phyloP scores from a whole-genome alignment of 1,284 basidiomycete species.

The Boletus calvinii region DNA sequence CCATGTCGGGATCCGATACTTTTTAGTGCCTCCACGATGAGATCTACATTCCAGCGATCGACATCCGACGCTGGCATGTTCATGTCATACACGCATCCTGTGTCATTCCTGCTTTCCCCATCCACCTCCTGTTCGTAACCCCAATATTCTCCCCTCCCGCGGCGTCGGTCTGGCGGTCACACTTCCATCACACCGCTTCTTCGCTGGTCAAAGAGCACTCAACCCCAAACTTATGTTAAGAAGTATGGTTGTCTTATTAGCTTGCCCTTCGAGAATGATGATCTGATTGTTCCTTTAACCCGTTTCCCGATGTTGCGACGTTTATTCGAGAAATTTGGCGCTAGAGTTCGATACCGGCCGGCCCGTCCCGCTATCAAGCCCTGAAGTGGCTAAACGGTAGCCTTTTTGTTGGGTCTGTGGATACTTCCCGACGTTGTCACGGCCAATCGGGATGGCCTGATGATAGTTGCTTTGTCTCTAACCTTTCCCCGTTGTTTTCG shows the following conservation, averaged over 20 bases:
- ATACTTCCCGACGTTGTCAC: conserved; percentile 13
- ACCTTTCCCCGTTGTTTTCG: conserved; percentile 29
- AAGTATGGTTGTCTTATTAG: conserved; percentile 24
- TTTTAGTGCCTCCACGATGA: conserved; percentile 2
- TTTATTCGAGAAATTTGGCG: conserved; percentile 3
- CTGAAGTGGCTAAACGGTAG: conserved; percentile 21
- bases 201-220: conserved; percentile 26
- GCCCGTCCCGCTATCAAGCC: conserved; percentile 5
- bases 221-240: conserved; percentile 24
- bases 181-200: conserved; percentile 21
- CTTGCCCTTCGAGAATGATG: conserved; percentile 13
- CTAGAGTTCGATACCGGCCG: conserved; percentile 13
- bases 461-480: conserved; percentile 16
- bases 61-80: conserved; percentile 12
- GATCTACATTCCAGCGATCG: conserved; percentile 21
- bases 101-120: neutral
- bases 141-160: neutral
- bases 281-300: conserved; percentile 18
- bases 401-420: conserved; percentile 19
- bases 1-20: conserved; percentile 7
- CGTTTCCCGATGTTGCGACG: conserved; percentile 14
- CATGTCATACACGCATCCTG: neutral
- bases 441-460: conserved; percentile 10
- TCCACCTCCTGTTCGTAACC: neutral
- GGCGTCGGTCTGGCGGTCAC: neutral